phyloP scores from a whole-genome alignment of 2,329 filamentous ascomycete species.

The Ophiostoma sp. region DNA sequence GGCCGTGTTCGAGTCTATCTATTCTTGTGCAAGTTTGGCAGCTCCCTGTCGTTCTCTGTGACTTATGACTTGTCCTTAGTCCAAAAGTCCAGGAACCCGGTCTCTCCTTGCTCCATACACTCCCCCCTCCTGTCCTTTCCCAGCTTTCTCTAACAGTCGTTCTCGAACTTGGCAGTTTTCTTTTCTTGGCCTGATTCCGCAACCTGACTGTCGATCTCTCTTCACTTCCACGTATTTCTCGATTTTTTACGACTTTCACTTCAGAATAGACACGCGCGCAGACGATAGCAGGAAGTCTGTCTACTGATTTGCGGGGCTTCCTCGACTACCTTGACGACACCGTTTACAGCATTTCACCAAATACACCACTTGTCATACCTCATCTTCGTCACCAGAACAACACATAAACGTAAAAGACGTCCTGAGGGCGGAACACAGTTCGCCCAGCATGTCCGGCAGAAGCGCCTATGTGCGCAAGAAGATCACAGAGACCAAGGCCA shows the following conservation, averaged over 20 bases:
- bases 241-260: neutral
- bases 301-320: neutral
- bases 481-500: conserved; percentile 51
- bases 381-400: neutral
- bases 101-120: neutral
- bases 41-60: neutral
- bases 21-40: neutral
- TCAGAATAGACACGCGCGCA: neutral
- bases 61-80: neutral
- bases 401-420: neutral
- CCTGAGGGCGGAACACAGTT: neutral
- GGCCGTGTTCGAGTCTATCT: neutral
- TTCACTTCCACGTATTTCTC: neutral
- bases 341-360: no score
- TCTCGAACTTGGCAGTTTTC: conserved; percentile 15
- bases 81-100: neutral
- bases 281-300: neutral
- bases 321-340: neutral
- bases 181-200: neutral
- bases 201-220: neutral
- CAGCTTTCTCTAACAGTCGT: neutral
- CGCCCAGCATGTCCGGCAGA: conserved; percentile 56
- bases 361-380: neutral
- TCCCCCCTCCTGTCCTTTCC: neutral
- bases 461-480: conserved; percentile 61